phyloP scores from a whole-genome alignment of 345 rosid species.

The Lepidium sativum region DNA sequence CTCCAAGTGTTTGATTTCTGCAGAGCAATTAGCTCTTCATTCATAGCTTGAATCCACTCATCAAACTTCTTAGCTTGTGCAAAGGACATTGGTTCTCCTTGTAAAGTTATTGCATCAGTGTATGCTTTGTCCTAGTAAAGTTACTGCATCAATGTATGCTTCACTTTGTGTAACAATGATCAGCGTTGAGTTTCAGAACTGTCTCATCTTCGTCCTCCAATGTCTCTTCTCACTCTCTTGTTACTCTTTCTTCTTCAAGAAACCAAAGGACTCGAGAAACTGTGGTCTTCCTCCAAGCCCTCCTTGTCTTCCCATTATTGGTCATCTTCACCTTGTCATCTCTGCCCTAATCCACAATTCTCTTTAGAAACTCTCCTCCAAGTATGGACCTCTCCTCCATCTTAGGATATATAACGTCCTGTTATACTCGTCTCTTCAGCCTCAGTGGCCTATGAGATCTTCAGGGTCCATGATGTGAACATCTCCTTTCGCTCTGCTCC shows the following conservation, averaged over 20 bases:
- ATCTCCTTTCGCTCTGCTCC: neutral
- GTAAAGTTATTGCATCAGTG: no score
- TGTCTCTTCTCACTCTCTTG: neutral
- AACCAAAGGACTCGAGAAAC: neutral
- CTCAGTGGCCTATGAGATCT: neutral
- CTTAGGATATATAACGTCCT: neutral
- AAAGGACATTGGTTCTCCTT: no score
- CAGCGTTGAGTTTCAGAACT: neutral
- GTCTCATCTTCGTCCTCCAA: neutral
- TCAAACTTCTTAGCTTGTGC: no score
- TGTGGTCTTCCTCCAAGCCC: neutral
- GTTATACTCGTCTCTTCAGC: neutral
- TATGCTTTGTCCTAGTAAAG: no score
- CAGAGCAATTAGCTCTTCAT: no score
- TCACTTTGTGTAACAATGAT: neutral
- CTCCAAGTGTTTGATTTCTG: no score
- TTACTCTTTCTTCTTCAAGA: neutral
- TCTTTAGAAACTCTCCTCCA: neutral
- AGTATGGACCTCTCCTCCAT: neutral
- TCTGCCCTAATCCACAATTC: neutral
- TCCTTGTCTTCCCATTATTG: neutral
- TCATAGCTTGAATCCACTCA: no score
- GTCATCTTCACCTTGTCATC: neutral
- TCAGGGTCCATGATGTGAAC: neutral
- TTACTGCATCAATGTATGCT: no score